These are phyloP conservation scores for Fusarium sp. DNA, from an alignment of 2,329 filamentous ascomycete species.

Conservation along the genomic window DNA sequence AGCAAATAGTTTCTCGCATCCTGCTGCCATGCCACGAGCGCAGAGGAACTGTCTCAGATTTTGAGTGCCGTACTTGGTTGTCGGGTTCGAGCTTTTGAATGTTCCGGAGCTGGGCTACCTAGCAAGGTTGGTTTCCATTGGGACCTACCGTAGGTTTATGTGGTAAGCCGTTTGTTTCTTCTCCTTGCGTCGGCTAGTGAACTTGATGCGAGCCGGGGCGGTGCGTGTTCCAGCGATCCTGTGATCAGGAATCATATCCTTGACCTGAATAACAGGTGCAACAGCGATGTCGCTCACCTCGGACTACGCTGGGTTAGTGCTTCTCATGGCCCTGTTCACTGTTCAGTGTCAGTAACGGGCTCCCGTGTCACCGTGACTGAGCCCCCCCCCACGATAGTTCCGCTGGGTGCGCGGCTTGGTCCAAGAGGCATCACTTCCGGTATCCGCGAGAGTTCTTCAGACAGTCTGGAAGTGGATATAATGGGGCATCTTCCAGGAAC, in stretches of 20 bases:
- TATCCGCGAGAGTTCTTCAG: conserved; percentile 12
- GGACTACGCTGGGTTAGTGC: neutral
- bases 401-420: neutral
- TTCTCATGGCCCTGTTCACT: conserved; percentile 1
- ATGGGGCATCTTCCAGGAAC: neutral
- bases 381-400: neutral
- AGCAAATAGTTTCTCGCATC: conserved; percentile 34
- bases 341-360: neutral
- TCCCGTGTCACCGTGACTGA: neutral
- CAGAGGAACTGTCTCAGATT: conserved; percentile 32
- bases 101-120: neutral
- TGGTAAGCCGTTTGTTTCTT: conserved; percentile 19
- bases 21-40: conserved; percentile 15
- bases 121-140: neutral
- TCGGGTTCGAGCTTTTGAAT: conserved; percentile 15
- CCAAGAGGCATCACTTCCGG: conserved; percentile 4
- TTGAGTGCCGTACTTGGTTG: conserved; percentile 16
- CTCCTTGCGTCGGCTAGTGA: conserved; percentile 34
- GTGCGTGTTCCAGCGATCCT: conserved; percentile 26
- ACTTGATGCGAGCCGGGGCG: conserved; percentile 6
- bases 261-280: conserved; percentile 6
- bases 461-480: conserved; percentile 11
- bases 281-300: neutral
- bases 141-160: neutral
- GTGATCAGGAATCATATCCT: conserved; percentile 28